Percentiles rank a stretch among this genome's conserved stretches.
Evolutionary conservation across 768 basidiomycete genomes (phyloP).

Genomic region (Pleurotus platypus): DNA sequence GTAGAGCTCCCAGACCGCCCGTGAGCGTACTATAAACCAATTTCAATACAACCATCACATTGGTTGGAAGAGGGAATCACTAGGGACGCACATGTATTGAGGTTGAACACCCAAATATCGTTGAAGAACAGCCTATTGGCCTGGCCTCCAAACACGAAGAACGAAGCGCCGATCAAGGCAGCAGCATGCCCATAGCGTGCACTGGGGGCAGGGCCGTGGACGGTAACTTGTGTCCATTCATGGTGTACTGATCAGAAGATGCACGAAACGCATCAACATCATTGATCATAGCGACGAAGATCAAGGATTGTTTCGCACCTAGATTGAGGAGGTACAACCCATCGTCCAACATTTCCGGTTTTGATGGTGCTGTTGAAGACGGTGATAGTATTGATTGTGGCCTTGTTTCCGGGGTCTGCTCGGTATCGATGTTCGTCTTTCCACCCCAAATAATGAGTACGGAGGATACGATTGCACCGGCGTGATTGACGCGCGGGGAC

Average conservation of each 20-base stretch:
- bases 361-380: too few relatives aligned
- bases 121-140: slow-evolving; percentile 92
- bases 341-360: slow-evolving; percentile 80
- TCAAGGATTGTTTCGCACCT: slow-evolving; percentile 47
- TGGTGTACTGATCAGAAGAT: slow-evolving; percentile 58
- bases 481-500: slow-evolving; percentile 89
- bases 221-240: slow-evolving; percentile 90
- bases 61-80: too few relatives aligned
- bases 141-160: slow-evolving; percentile 96
- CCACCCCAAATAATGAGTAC: slow-evolving; percentile 98
- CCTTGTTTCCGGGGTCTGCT: slow-evolving; percentile 48
- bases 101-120: slow-evolving; percentile 94
- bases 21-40: slow-evolving; percentile 66
- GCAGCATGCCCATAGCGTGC: slow-evolving; percentile 97
- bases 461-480: slow-evolving; percentile 90
- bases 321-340: slow-evolving; percentile 92
- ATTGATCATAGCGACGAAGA: neutral
- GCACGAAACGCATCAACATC: neutral
- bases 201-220: slow-evolving; percentile 71
- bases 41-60: too few relatives aligned
- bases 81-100: slow-evolving; percentile 80
- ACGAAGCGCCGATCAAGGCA: slow-evolving; percentile 84
- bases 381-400: too few relatives aligned
- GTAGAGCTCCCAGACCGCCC: slow-evolving; percentile 78
- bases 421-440: slow-evolving; percentile 86